phyloP scores from a whole-genome alignment of 1,284 basidiomycete genomes.

The Sanghuangporus weigelae region DNA sequence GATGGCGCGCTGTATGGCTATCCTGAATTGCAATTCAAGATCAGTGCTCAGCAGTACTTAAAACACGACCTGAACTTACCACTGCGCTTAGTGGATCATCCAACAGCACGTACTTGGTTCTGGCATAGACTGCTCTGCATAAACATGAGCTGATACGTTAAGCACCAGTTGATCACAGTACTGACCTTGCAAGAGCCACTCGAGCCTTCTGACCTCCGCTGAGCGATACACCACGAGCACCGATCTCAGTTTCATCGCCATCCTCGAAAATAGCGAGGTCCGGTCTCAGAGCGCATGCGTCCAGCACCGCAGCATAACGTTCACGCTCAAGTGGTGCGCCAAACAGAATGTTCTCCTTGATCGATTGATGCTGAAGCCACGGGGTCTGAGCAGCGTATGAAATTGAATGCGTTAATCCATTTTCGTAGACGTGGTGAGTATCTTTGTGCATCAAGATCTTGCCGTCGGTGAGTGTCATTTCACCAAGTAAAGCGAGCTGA shows the following conservation, averaged over 20 bases:
- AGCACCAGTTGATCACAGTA: neutral
- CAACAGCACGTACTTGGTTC: constrained; percentile 58
- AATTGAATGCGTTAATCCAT: constrained; percentile 66
- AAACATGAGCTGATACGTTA: neutral
- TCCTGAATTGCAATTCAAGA: constrained; percentile 38
- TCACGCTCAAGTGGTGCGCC: constrained; percentile 60
- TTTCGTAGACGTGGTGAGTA: constrained; percentile 48
- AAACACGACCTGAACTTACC: constrained; percentile 32
- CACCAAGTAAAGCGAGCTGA: constrained; percentile 49
- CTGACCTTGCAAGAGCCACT: constrained; percentile 51
- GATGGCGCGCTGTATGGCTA: constrained; percentile 65
- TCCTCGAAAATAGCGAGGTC: constrained; percentile 75
- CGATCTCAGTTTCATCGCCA: constrained; percentile 59
- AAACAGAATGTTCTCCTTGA: constrained; percentile 71
- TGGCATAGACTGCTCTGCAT: constrained; percentile 59
- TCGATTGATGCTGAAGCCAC: constrained; percentile 71
- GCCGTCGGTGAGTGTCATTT: constrained; percentile 50
- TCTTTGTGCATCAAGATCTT: constrained; percentile 61
- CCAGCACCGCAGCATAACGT: constrained; percentile 60
- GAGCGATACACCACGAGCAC: constrained; percentile 51
- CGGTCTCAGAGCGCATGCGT: constrained; percentile 65
- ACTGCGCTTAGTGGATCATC: constrained; percentile 73
- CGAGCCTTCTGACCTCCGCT: constrained; percentile 67
- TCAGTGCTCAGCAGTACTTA: neutral
- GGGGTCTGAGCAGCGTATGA: constrained; percentile 84